A percentile compares a stretch with the other conserved stretches of the same genome.
Conservation (phyloP, 2,329 filamentous ascomycete species). For the Xylariaceae sp. region DNA sequence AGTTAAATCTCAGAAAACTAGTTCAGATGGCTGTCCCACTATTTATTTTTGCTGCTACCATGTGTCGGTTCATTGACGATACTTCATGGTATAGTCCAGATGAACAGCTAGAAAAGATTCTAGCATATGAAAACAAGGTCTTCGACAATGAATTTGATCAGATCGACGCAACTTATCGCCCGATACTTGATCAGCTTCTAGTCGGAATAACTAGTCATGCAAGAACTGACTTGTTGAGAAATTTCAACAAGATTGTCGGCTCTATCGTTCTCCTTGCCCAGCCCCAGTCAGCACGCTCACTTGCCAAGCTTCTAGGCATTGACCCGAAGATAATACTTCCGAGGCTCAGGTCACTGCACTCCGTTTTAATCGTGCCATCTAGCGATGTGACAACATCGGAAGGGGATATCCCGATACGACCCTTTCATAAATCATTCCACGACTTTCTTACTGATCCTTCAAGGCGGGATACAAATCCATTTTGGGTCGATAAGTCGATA, state of each 20-base stretch:
- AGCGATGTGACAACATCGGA: too few species aligned
- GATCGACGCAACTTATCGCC: constrained; percentile 11
- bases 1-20: constrained; percentile 5
- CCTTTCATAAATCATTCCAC: constrained; percentile 36
- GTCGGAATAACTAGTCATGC: constrained; percentile 14
- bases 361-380: constrained; percentile 31
- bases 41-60: constrained; percentile 28
- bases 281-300: constrained; percentile 2
- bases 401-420: constrained; percentile 24
- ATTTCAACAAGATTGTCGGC: constrained; percentile 31
- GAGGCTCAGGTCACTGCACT: constrained; percentile 25
- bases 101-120: constrained; percentile 2
- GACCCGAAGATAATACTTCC: constrained; percentile 13
- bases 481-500: constrained; percentile 35
- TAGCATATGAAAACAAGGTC: background rate
- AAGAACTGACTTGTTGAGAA: constrained; percentile 14
- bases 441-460: constrained; percentile 35
- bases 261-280: constrained; percentile 28
- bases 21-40: constrained; percentile 20
- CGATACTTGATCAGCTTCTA: constrained; percentile 11
- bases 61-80: constrained; percentile 24
- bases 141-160: background rate
- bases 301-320: constrained; percentile 6
- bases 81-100: constrained; percentile 3
- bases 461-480: constrained; percentile 20